phyloP scores from a whole-genome alignment of 352 stramenopile genomes.

The Globisporangium uncinulatum region DNA sequence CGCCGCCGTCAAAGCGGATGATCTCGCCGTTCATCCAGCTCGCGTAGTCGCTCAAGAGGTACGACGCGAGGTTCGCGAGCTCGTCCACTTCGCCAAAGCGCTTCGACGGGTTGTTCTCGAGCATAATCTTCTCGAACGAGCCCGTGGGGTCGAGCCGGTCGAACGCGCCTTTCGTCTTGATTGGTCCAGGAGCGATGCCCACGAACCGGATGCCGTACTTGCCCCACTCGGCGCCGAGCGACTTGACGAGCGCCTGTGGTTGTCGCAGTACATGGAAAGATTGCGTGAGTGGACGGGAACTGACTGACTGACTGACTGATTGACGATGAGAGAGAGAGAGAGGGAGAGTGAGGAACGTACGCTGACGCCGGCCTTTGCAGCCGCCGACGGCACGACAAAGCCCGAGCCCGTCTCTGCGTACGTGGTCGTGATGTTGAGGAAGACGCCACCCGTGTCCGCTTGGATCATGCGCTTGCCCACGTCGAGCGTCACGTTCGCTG shows the following conservation, averaged over 20 bases:
- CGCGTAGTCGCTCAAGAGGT: constrained; percentile 76
- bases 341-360: constrained; percentile 17
- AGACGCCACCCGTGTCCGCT: constrained; percentile 70
- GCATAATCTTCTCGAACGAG: constrained; percentile 58
- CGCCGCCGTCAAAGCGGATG: constrained; percentile 74
- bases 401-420: constrained; percentile 92
- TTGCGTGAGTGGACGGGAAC: too few relatives aligned
- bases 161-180: constrained; percentile 86
- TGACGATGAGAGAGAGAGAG: too few relatives aligned
- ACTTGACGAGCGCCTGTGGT: constrained; percentile 91
- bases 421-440: constrained; percentile 97
- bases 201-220: constrained; percentile 94
- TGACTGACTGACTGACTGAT: too few relatives aligned
- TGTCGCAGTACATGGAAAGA: too few relatives aligned
- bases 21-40: constrained; percentile 82
- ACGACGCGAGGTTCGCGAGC: constrained; percentile 71
- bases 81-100: constrained; percentile 75
- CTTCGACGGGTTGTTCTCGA: constrained; percentile 62
- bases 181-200: constrained; percentile 95
- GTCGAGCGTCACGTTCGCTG: constrained; percentile 79
- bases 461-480: constrained; percentile 77
- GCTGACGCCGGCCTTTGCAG: constrained; percentile 94
- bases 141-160: constrained; percentile 70
- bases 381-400: constrained; percentile 93
- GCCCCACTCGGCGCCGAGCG: constrained; percentile 95